A percentile compares a stretch with the other conserved stretches of the same genome.
These are phyloP conservation scores for Peronospora destructor DNA, from an alignment of 352 stramenopile species.

Conservation along the genomic window DNA sequence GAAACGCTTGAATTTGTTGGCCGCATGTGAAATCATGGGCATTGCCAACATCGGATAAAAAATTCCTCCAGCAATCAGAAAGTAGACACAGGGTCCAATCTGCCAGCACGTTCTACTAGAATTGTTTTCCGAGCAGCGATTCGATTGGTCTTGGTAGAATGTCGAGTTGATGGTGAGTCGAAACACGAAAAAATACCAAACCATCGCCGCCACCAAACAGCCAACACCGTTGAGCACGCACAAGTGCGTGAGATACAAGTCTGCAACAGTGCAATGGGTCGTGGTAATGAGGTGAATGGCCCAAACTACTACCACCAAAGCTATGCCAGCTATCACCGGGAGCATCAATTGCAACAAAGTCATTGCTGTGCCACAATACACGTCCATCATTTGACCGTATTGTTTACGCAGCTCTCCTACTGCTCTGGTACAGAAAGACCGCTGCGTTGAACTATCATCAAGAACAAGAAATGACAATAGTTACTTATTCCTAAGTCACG, in stretches of 20 bases:
- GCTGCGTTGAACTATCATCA: slow-evolving; percentile 22
- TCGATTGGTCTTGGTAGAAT: slow-evolving; percentile 80
- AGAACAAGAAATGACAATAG: neutral
- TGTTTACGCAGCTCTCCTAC: slow-evolving; percentile 66
- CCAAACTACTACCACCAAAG: slow-evolving; percentile 47
- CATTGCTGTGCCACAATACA: slow-evolving; percentile 60
- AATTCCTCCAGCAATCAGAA: slow-evolving; percentile 41
- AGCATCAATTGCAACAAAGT: slow-evolving; percentile 53
- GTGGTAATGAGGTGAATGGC: slow-evolving; percentile 43
- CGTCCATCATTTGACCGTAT: slow-evolving; percentile 61
- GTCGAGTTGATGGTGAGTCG: slow-evolving; percentile 49
- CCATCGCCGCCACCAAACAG: slow-evolving; percentile 34
- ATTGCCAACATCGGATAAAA: slow-evolving; percentile 57
- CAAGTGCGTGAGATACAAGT: slow-evolving; percentile 66
- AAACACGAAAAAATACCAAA: slow-evolving; percentile 75
- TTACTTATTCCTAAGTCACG: neutral
- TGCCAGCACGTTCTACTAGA: slow-evolving; percentile 58
- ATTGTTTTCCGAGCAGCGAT: slow-evolving; percentile 56
- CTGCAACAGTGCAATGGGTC: slow-evolving; percentile 48
- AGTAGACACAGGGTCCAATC: slow-evolving; percentile 57
- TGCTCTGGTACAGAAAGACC: slow-evolving; percentile 39
- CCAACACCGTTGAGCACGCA: slow-evolving; percentile 53
- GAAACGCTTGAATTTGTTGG: slow-evolving; percentile 56
- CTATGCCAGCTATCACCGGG: slow-evolving; percentile 41
- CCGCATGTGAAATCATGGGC: slow-evolving; percentile 49